Evolutionary conservation across 371 early-diverging fungal genomes (phyloP).

Genomic region (Mucor velutinosus): DNA sequence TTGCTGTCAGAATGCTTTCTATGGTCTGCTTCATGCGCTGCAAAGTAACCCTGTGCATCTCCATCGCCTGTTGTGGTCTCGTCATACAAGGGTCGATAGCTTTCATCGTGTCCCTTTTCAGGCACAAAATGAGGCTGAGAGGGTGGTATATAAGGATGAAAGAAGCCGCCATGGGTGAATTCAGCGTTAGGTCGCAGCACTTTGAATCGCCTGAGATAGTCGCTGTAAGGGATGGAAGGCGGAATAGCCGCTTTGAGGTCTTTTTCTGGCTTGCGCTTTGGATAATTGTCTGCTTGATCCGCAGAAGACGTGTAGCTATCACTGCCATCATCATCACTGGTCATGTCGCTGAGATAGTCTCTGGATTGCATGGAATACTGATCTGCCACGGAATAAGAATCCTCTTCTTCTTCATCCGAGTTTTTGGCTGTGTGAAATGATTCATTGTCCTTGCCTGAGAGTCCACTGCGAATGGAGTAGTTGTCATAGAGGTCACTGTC

Average conservation of each 20-base stretch:
- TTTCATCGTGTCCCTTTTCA: constrained; percentile 31
- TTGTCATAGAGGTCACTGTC: constrained; percentile 10
- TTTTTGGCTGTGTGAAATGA: constrained; percentile 41
- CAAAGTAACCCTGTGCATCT: constrained; percentile 7
- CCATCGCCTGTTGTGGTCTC: background rate
- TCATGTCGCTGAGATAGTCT: background rate
- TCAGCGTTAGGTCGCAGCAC: constrained; percentile 39
- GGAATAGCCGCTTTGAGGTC: constrained; percentile 35
- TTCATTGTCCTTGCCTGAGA: constrained; percentile 33
- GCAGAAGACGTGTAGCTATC: background rate
- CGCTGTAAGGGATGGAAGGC: constrained; percentile 73
- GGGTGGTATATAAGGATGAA: constrained; percentile 60
- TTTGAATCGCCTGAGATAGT: constrained; percentile 61
- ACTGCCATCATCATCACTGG: background rate
- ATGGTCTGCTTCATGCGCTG: background rate
- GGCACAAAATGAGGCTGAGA: constrained; percentile 43
- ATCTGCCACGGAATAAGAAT: constrained; percentile 5
- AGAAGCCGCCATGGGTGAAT: constrained; percentile 27
- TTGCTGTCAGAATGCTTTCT: constrained; percentile 12
- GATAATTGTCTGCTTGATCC: background rate
- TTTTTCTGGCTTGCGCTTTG: constrained; percentile 2
- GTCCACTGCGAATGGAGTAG: constrained; percentile 25
- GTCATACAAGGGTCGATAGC: constrained; percentile 10
- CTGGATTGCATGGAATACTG: background rate
- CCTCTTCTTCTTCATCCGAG: constrained; percentile 19